phyloP scores from a whole-genome alignment of 139 green algal genomes.

The Microglena sp. region DNA sequence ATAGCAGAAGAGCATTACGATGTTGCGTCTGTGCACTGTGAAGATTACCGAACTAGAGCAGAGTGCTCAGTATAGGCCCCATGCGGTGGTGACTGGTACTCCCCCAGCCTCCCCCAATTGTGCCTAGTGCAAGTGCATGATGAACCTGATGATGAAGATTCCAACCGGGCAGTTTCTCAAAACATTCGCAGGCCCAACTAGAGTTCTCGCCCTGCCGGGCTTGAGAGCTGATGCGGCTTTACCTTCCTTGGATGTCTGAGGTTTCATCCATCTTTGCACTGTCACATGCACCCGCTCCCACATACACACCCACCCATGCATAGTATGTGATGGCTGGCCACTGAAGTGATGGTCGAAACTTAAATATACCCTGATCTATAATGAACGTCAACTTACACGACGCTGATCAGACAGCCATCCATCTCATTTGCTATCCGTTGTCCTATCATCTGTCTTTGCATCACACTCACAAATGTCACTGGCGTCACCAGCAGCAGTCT shows the following conservation, averaged over 20 bases:
- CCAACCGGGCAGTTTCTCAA: slow-evolving; percentile 49
- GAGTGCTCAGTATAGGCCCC: too few relatives aligned
- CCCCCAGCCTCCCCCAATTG: too few relatives aligned
- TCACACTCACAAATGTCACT: too few relatives aligned
- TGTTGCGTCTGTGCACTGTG: too few relatives aligned
- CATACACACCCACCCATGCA: slow-evolving; percentile 3
- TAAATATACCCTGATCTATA: slow-evolving; percentile 52
- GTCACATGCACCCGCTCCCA: neutral
- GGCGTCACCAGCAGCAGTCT: too few relatives aligned
- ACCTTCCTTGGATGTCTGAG: slow-evolving; percentile 65
- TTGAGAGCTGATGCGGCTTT: slow-evolving; percentile 58
- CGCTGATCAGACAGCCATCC: slow-evolving; percentile 37
- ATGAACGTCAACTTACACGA: slow-evolving; percentile 4
- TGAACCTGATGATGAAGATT: slow-evolving; percentile 37
- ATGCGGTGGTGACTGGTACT: too few relatives aligned
- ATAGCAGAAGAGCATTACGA: too few relatives aligned
- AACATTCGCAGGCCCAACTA: slow-evolving; percentile 62
- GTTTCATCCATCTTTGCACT: slow-evolving; percentile 9
- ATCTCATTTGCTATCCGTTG: too few relatives aligned
- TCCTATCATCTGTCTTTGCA: too few relatives aligned
- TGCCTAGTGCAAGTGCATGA: too few relatives aligned
- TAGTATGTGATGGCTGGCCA: too few relatives aligned
- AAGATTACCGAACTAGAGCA: too few relatives aligned
- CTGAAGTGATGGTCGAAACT: slow-evolving; percentile 32
- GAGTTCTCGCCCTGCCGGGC: slow-evolving; percentile 51